Base-by-base conservation (phyloP, 1,284 basidiomycete species). In the Leccinum colubrinum region DNA sequence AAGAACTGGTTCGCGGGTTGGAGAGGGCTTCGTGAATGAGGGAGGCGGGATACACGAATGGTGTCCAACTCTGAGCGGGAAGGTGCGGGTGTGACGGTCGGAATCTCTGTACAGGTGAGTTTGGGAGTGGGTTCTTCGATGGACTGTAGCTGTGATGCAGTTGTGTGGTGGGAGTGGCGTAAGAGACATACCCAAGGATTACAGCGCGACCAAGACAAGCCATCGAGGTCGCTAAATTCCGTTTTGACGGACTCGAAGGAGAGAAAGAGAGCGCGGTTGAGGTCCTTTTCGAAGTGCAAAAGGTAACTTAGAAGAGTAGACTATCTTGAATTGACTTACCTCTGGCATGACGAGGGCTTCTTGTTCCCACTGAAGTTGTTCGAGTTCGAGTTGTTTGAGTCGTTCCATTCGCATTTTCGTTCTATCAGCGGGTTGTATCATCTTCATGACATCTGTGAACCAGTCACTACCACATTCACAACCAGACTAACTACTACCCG, bases 291-390 rank as follows among this genome's bases (percentile, higher is more conserved):
- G 7, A 27, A 27, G 65, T 25, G 22, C 22, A 0, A 33, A 37
- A 6, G 22, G 62, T 61, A 63, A 25, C 22, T 22, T 22, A 14
- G n/a, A 20, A 22, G 20, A 3, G 27, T 27, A 27, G 2, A 27
- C 27, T 8, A 27, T 27, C 27, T 27, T 0, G 17, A 17, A 15
- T 5, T 66, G 37, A 1, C 55, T 11, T 51, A 83, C 81, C 73
- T 83, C 81, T 41, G 81, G 82, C 76, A 83, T 78, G 64, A 77
- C 76, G 37, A 84, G 70, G 0, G 81, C 83, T 12, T 82, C 80
- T 17, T 76, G 75, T 15, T 83, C 82, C 83, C 60, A 74, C 62
- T 80, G 76, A 62, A 83, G 79, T 48, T 74, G 75, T 62, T 84
- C 82, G 8, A 79, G 76, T 59, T 84, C 80, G 14, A 79, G 68